Evolutionary conservation across 768 basidiomycete genomes (phyloP).

Genomic region (Termitomyces heimii): DNA sequence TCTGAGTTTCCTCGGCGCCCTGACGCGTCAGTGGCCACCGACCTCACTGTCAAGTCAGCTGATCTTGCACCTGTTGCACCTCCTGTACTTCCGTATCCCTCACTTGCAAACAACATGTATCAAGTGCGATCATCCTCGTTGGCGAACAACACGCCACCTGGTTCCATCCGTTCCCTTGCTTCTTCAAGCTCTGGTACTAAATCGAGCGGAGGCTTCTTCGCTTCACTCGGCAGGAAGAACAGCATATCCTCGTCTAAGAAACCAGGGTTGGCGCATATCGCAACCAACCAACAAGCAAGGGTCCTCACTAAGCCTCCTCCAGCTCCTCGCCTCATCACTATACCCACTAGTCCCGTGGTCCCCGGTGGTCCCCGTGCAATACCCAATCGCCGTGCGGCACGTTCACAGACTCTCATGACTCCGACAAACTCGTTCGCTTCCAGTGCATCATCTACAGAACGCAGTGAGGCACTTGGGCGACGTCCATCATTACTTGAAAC

Average conservation of each 20-base stretch:
- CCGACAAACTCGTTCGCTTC: slow-evolving; percentile 24
- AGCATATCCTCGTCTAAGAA: slow-evolving; percentile 34
- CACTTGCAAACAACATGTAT: slow-evolving; percentile 39
- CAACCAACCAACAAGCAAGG: slow-evolving; percentile 21
- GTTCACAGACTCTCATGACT: slow-evolving; percentile 62
- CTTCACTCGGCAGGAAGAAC: slow-evolving; percentile 67
- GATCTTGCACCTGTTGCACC: slow-evolving; percentile 52
- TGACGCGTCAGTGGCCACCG: slow-evolving; percentile 77
- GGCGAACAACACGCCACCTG: slow-evolving; percentile 32
- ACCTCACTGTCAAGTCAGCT: slow-evolving; percentile 44
- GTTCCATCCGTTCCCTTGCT: slow-evolving; percentile 44
- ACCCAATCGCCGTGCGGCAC: slow-evolving; percentile 47
- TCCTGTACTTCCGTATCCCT: slow-evolving; percentile 70
- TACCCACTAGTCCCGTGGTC: slow-evolving; percentile 42
- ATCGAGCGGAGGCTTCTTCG: slow-evolving; percentile 57
- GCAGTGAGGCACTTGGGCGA: slow-evolving; percentile 23
- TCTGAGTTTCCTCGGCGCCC: slow-evolving; percentile 77
- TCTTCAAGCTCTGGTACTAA: slow-evolving; percentile 36
- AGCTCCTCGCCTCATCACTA: slow-evolving; percentile 25
- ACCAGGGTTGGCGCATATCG: slow-evolving; percentile 13
- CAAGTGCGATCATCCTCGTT: slow-evolving; percentile 28
- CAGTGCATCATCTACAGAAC: slow-evolving; percentile 17
- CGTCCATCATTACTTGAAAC: slow-evolving; percentile 34
- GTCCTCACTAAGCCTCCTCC: slow-evolving; percentile 17
- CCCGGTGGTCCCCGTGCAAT: slow-evolving; percentile 74